Evolutionary conservation across 768 basidiomycete genomes (phyloP).

Genomic region (Russula ochroleuca): DNA sequence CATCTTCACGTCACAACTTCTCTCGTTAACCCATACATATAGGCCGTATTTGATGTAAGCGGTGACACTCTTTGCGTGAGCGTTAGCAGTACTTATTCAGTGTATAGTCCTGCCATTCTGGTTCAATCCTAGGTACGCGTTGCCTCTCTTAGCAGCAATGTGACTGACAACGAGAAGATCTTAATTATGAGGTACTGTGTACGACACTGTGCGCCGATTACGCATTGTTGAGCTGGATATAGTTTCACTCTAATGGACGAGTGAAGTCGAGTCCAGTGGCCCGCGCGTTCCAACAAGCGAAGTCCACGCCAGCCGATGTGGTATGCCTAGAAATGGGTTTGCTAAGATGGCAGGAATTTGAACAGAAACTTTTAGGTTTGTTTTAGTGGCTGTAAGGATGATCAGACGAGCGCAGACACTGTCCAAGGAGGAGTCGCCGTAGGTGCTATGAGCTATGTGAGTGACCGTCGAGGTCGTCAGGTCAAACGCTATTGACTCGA

Average conservation of each 20-base stretch:
- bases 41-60: conserved; percentile 36
- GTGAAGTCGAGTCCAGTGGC: conserved; percentile 34
- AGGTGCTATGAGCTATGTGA: conserved; percentile 76
- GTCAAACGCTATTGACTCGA: background rate
- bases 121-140: conserved; percentile 68
- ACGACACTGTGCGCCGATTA: background rate
- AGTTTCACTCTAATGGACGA: conserved; percentile 35
- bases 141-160: conserved; percentile 1
- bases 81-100: background rate
- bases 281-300: conserved; percentile 30
- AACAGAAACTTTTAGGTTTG: conserved; percentile 51
- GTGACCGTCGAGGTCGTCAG: conserved; percentile 29
- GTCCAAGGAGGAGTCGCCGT: conserved; percentile 60
- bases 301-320: conserved; percentile 80
- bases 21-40: conserved; percentile 1
- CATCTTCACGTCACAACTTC: background rate
- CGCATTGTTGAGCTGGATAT: background rate
- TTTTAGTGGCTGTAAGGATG: conserved; percentile 80
- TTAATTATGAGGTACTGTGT: conserved; percentile 56
- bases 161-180: conserved; percentile 40
- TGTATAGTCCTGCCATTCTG: conserved; percentile 80
- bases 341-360: background rate
- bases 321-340: conserved; percentile 42
- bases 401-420: conserved; percentile 79
- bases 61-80: background rate